Base-by-base conservation (phyloP, 306 rosid species). In the Nissolia schottii region DNA sequence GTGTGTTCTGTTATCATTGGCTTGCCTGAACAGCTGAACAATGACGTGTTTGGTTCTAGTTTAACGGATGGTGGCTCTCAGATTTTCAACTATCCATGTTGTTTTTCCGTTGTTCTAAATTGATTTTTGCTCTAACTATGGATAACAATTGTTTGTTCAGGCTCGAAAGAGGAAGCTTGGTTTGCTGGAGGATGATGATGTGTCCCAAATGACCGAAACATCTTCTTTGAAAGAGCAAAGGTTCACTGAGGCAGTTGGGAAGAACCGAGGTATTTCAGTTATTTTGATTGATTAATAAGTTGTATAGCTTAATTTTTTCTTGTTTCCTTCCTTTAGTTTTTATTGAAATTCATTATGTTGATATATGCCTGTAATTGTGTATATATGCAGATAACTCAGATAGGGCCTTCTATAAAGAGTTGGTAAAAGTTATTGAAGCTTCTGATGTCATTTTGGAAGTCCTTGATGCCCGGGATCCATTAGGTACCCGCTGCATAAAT, bases 361-460 rank as follows among this genome's bases (percentile, higher is more conserved):
- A 14, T 67, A n/a, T n/a, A 43, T 23, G 25, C 29, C 18, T 24
- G 19, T n/a, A n/a, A 45, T 45, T 22, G 20, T 68, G 6, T 57
- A 23, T 66, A 54, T 29, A 12, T 16, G 20, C 70, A 82, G 99
- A 92, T 45, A 84, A 64, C 82, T 78, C 93, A 0, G 99, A 89
- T 63, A 86, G 87, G 74, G 90, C 90, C 61, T 95, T 95, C 79
- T 92, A 88, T 87, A 90, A 85, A 82, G 99, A 95, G 76, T 81
- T 95, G 83, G 96, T 81, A 7, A 87, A 88, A 78, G 96, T 95
- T 32, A 84, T 95, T 57, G 97, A 92, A 19, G 93, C 87, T 12
- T 95, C 99, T 18, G 97, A 95, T 85, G 99, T 95, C 19, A 84
- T 95, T 84, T 69, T 95, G 77, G 99, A 95, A 75, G 99, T 95